Evolutionary conservation across 2,329 filamentous ascomycete species (phyloP).

Genomic region (Neopestalotiopsis clavispora): DNA sequence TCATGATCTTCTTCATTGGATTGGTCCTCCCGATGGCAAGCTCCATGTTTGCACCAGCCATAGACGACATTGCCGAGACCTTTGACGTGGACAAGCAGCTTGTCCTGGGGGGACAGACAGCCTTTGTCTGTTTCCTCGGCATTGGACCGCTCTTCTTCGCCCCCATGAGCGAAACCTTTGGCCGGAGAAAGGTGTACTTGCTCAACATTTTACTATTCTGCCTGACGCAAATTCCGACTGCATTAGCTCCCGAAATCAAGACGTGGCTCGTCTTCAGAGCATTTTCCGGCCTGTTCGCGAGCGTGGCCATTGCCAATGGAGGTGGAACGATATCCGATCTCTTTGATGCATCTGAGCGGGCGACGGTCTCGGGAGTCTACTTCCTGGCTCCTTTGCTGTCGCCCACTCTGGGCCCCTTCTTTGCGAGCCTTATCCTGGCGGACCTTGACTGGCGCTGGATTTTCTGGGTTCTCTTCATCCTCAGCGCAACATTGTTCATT

Average conservation of each 20-base stretch:
- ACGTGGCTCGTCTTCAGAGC: constrained; percentile 64
- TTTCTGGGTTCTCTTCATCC: constrained; percentile 41
- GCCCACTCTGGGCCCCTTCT: constrained; percentile 40
- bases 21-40: neutral
- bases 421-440: constrained; percentile 19
- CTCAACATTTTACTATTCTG: neutral
- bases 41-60: constrained; percentile 6
- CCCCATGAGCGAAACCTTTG: constrained; percentile 4
- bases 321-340: constrained; percentile 71
- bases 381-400: constrained; percentile 39
- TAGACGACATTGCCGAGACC: neutral
- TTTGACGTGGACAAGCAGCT: neutral
- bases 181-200: constrained; percentile 5
- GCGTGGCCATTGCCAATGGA: constrained; percentile 67
- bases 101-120: neutral
- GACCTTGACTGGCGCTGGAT: constrained; percentile 38
- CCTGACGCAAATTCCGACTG: constrained; percentile 47
- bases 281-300: constrained; percentile 65
- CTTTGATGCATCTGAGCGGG: constrained; percentile 53
- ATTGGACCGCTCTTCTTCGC: constrained; percentile 6
- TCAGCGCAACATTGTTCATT: constrained; percentile 32
- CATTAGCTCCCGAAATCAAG: constrained; percentile 52
- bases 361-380: constrained; percentile 49
- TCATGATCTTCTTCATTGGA: neutral
- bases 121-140: neutral